Percentiles rank a stretch among this genome's conserved stretches.
Conservation (phyloP, 2,329 filamentous ascomycete species). For the Camptophora hylomeconis region DNA sequence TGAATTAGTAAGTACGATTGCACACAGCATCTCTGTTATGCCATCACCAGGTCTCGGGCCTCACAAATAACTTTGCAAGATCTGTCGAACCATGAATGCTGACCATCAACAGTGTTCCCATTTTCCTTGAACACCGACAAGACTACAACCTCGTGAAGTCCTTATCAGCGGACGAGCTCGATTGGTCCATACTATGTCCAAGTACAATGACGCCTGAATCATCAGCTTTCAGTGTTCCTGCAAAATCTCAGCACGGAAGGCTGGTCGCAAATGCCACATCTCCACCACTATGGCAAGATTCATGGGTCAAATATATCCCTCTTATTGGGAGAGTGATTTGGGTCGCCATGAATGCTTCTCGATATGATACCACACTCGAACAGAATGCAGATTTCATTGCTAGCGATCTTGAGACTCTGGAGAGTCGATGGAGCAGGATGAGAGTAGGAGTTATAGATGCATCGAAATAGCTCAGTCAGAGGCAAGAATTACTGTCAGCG, state of each 20-base stretch:
- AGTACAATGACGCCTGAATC: constrained; percentile 25
- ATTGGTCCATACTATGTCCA: constrained; percentile 29
- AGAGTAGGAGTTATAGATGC: constrained; percentile 25
- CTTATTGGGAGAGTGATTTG: constrained; percentile 22
- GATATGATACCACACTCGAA: constrained; percentile 27
- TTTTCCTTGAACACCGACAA: constrained; percentile 24
- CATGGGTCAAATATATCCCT: constrained; percentile 21
- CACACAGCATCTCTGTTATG: background rate
- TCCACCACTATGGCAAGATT: constrained; percentile 24
- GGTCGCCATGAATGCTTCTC: constrained; percentile 18
- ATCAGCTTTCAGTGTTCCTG: constrained; percentile 19
- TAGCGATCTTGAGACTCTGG: constrained; percentile 22
- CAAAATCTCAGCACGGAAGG: constrained; percentile 14
- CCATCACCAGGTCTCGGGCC: background rate
- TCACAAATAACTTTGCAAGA: constrained; percentile 5
- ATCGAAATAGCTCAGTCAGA: too few species aligned
- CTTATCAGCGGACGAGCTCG: constrained; percentile 19
- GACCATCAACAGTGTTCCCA: constrained; percentile 20
- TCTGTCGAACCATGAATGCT: constrained; percentile 7
- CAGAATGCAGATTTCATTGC: constrained; percentile 32
- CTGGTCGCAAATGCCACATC: constrained; percentile 20
- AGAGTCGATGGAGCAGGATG: constrained; percentile 22
- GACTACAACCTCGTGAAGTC: constrained; percentile 21
- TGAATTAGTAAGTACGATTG: constrained; percentile 21
- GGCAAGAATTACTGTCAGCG: too few species aligned